Percentiles rank a stretch among this genome's conserved stretches.
These are phyloP conservation scores for Lathyrus tuberosus DNA, from an alignment of 306 rosid species.

Conservation along the genomic window DNA sequence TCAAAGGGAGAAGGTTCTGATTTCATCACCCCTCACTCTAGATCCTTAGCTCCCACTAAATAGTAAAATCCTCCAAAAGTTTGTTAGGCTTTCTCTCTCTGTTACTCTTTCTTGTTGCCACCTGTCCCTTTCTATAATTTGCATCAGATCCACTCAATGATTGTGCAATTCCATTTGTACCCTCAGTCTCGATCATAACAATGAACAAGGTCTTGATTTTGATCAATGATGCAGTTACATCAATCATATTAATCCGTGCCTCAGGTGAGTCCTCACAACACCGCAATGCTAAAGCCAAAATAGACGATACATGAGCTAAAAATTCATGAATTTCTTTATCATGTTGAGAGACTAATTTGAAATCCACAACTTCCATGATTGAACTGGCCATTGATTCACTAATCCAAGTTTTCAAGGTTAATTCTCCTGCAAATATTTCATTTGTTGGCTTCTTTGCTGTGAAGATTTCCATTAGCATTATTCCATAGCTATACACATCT, in stretches of 20 bases:
- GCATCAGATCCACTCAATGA: no score
- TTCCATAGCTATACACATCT: constrained; percentile 40
- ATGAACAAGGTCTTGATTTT: constrained; percentile 27
- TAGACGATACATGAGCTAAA: constrained; percentile 15
- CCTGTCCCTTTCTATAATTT: no score
- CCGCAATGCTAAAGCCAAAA: constrained; percentile 21
- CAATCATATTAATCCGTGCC: constrained; percentile 19
- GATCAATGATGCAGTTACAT: constrained; percentile 16
- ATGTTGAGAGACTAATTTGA: constrained; percentile 21
- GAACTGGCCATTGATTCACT: constrained; percentile 22
- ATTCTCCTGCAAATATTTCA: constrained; percentile 33
- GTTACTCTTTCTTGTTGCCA: no score
- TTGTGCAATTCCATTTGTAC: no score
- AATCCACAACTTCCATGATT: constrained; percentile 33
- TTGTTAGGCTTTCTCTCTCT: no score
- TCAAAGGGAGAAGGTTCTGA: no score
- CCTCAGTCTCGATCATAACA: no score
- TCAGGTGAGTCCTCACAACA: constrained; percentile 30
- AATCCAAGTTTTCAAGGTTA: constrained; percentile 29
- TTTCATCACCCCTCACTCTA: no score
- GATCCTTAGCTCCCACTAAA: no score
- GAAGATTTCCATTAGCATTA: constrained; percentile 39
- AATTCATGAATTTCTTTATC: constrained; percentile 25
- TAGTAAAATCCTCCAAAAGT: no score
- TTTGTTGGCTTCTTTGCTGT: constrained; percentile 35